These are phyloP conservation scores for Fusarium illudens DNA, from an alignment of 2,329 filamentous ascomycete genomes.

Conservation along the genomic window DNA sequence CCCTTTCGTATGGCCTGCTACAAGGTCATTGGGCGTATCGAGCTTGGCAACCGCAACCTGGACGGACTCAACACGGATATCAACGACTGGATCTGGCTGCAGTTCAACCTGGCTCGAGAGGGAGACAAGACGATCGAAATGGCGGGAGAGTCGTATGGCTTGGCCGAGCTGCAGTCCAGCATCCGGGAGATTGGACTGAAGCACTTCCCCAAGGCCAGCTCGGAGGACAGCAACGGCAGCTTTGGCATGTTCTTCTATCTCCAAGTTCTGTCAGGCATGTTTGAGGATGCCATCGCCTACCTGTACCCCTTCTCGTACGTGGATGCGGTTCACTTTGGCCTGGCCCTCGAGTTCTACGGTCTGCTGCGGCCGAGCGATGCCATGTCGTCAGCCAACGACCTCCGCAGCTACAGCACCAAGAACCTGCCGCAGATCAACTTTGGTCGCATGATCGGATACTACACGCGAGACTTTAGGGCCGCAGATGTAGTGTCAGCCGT, in stretches of 20 bases:
- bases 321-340: slow-evolving; percentile 93
- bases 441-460: slow-evolving; percentile 90
- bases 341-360: slow-evolving; percentile 89
- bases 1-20: slow-evolving; percentile 98
- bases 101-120: slow-evolving; percentile 74
- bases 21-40: slow-evolving; percentile 90
- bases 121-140: slow-evolving; percentile 70
- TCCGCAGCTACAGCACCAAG: slow-evolving; percentile 71
- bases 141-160: slow-evolving; percentile 71
- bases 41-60: slow-evolving; percentile 70
- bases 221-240: slow-evolving; percentile 77
- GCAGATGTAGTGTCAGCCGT: slow-evolving; percentile 89
- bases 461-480: slow-evolving; percentile 94
- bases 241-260: slow-evolving; percentile 95
- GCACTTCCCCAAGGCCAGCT: slow-evolving; percentile 83
- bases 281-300: slow-evolving; percentile 91
- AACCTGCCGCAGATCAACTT: slow-evolving; percentile 89
- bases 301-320: slow-evolving; percentile 92
- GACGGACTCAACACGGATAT: slow-evolving; percentile 71
- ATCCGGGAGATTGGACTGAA: slow-evolving; percentile 89
- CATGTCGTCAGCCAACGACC: slow-evolving; percentile 74
- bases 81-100: slow-evolving; percentile 77
- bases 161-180: slow-evolving; percentile 76
- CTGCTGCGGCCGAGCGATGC: slow-evolving; percentile 88
- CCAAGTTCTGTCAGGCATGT: slow-evolving; percentile 89